Percentiles rank a stretch among this genome's conserved stretches.
Conservation (phyloP, 805 yeast species). For the Lachancea mirantina region DNA sequence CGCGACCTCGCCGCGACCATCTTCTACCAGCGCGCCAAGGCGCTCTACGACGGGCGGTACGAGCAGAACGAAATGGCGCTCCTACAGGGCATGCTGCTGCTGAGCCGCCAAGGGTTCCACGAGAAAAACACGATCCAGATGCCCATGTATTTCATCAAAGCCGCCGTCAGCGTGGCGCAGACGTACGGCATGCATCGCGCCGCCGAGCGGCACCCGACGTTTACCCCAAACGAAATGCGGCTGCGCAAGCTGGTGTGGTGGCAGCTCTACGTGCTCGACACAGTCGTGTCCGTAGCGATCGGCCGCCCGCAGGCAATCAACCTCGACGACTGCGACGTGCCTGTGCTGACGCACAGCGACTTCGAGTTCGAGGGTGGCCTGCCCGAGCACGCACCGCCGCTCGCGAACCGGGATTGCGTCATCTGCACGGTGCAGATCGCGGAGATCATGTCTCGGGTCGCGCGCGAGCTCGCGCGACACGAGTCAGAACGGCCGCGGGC, state of each 20-base stretch:
- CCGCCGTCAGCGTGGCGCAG: constrained; percentile 5
- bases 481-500: constrained; percentile 3
- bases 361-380: constrained; percentile 5
- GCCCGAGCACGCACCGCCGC: constrained; percentile 3
- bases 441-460: constrained; percentile 7
- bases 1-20: constrained; percentile 7
- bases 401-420: constrained; percentile 6
- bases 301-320: constrained; percentile 8
- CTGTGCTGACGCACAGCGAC: constrained; percentile 7
- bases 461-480: constrained; percentile 6
- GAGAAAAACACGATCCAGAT: constrained; percentile 7
- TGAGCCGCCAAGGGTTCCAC: constrained; percentile 6
- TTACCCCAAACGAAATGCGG: constrained; percentile 6
- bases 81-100: constrained; percentile 7
- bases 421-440: constrained; percentile 8
- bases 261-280: constrained; percentile 6
- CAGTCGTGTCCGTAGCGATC: constrained; percentile 6
- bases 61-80: constrained; percentile 7
- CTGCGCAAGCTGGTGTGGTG: constrained; percentile 8
- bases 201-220: constrained; percentile 6
- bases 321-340: constrained; percentile 9
- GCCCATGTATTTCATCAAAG: constrained; percentile 7
- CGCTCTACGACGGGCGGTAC: constrained; percentile 8
- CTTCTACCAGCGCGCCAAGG: constrained; percentile 8
- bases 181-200: constrained; percentile 8